Base-by-base conservation (phyloP, 768 basidiomycete species). In the Cystobasidium tubakii region DNA sequence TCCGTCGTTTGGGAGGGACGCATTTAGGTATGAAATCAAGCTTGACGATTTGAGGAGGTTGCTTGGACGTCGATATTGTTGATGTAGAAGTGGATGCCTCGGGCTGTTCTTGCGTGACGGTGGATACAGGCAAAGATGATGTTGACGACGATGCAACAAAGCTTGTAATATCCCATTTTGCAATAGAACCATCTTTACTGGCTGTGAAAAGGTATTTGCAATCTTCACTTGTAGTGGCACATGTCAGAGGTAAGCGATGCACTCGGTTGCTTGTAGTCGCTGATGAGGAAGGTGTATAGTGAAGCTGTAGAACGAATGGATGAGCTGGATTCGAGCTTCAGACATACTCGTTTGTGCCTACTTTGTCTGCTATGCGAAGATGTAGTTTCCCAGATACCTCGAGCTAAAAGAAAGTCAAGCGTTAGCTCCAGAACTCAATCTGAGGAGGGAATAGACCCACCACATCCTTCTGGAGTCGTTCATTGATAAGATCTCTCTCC, bases 401-500 rank as follows among this genome's bases (percentile, higher is more conserved):
- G 60, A 92, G 81, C 82, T 82, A 75, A n/a, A n/a, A n/a, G n/a
- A n/a, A n/a, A n/a, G n/a, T n/a, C n/a, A n/a, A n/a, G n/a, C n/a
- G n/a, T n/a, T 17, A 63, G 6, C 19, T 1, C 34, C 15, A 54
- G 31, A 25, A 21, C 43, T 27, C 9, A 13, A 31, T 29, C 67
- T 1, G 31, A 36, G 21, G 27, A n/a, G 17, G 62, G 62, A 64
- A 39, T n/a, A 54, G 25, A 83, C 84, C 69, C 46, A 85, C 84
- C 4, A 95, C 92, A 82, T 97, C 95, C 80, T 92, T 88, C 80
- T 92, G 91, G 75, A 99, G 84, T 70, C 96, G 84, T 23, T 92
- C 85, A 54, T 90, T 90, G 75, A 99, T 90, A 75, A 97, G 84
- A 76, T 97, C 95, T 78, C 87, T 86, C 84, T 99, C 96, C 31